A percentile compares a stretch with the other conserved stretches of the same genome.
These are phyloP conservation scores for Hymenoscyphus fraxineus DNA, from an alignment of 2,329 filamentous ascomycete genomes.

Conservation along the genomic window DNA sequence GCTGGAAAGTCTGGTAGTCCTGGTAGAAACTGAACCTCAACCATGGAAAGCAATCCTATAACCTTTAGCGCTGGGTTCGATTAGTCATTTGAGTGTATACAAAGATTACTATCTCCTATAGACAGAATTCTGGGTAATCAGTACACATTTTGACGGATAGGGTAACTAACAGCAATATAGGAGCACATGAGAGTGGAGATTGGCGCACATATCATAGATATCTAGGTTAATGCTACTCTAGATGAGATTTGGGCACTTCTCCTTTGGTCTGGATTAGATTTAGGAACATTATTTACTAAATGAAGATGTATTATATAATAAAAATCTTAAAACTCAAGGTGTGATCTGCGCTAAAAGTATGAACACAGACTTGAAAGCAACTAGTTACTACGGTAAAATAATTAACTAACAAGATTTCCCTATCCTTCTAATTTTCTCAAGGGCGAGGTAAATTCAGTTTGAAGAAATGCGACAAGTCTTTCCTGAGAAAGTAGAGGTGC, in stretches of 20 bases:
- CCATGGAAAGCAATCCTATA: not conserved
- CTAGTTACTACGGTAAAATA: conserved; percentile 2
- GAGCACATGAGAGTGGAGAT: conserved; percentile 3
- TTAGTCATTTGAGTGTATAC: not conserved
- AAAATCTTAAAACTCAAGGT: not conserved
- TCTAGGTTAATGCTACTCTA: not conserved
- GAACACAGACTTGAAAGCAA: not conserved
- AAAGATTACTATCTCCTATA: conserved; percentile 3
- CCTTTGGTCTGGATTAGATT: not conserved
- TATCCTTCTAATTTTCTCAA: not conserved
- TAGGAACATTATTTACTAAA: not conserved
- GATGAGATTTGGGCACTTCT: not conserved
- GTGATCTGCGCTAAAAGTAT: not conserved
- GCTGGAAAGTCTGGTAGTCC: not conserved
- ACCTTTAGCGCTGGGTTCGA: not conserved
- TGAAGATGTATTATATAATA: not conserved
- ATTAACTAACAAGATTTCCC: conserved; percentile 1
- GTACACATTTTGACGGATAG: not conserved
- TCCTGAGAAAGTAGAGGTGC: not conserved
- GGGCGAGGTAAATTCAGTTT: not conserved
- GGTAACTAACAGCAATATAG: not conserved
- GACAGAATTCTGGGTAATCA: conserved; percentile 5
- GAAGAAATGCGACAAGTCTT: conserved; percentile 1
- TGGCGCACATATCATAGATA: not conserved
- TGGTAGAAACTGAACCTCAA: not conserved